Evolutionary conservation across 352 stramenopile genomes (phyloP).

Genomic region (Phytophthora fragariae): DNA sequence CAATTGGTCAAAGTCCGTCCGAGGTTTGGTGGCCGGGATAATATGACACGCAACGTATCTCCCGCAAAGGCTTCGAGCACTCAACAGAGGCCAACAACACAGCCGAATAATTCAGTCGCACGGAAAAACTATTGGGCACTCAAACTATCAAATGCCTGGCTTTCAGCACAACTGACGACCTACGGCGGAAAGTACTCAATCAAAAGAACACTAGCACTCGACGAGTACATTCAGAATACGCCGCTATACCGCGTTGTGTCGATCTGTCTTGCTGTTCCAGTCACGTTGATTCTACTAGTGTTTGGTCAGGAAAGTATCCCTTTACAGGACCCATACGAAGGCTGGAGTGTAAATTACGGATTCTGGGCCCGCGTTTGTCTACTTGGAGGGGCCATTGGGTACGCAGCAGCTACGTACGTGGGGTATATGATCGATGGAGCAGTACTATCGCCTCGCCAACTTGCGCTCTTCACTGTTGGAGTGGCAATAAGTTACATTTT

Average conservation of each 20-base stretch:
- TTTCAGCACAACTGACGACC: neutral
- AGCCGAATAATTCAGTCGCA: neutral
- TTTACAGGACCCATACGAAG: neutral
- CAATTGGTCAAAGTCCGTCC: too few species aligned
- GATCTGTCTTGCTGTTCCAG: neutral
- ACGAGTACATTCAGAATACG: neutral
- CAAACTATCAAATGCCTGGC: neutral
- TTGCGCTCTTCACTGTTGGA: neutral
- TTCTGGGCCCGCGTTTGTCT: neutral
- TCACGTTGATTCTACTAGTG: neutral
- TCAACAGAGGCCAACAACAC: neutral
- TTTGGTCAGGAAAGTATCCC: neutral
- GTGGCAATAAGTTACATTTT: neutral
- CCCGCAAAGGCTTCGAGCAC: neutral
- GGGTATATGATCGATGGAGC: conserved; percentile 6
- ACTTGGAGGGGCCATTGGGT: neutral
- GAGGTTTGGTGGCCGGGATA: too few species aligned
- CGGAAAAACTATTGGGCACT: neutral
- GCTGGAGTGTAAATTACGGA: neutral
- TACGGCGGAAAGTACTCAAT: neutral
- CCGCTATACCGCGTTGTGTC: neutral
- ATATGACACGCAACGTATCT: neutral
- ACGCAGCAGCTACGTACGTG: neutral
- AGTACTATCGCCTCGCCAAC: neutral
- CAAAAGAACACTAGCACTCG: neutral